Evolutionary conservation across 768 basidiomycete species (phyloP).

Genomic region (Psilocybe cyanescens): DNA sequence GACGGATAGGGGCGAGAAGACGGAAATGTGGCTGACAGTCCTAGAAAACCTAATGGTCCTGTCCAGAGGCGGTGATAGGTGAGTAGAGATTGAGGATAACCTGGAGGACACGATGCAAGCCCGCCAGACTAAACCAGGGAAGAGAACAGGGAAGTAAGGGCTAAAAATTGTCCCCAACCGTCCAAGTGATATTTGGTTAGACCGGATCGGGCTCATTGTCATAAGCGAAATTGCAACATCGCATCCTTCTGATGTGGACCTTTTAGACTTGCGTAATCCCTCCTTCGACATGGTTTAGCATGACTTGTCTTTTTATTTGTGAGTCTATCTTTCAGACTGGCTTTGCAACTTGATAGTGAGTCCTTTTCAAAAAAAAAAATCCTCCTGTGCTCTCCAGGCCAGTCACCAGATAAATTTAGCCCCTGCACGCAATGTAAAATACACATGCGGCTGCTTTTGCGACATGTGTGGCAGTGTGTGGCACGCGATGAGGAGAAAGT

Average conservation of each 20-base stretch:
- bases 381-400: no score
- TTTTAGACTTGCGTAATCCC: background rate
- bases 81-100: constrained; percentile 6
- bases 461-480: constrained; percentile 6
- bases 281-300: background rate
- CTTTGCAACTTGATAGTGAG: no score
- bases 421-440: background rate
- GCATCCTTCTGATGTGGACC: constrained; percentile 8
- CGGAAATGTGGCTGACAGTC: constrained; percentile 10
- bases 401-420: background rate
- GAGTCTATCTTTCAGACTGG: no score
- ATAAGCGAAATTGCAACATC: constrained; percentile 17
- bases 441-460: background rate
- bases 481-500: constrained; percentile 6
- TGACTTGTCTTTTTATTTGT: no score
- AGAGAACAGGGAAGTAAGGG: constrained; percentile 15
- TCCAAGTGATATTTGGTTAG: constrained; percentile 8
- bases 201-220: background rate
- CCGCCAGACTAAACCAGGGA: constrained; percentile 18
- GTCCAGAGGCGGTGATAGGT: constrained; percentile 9
- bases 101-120: constrained; percentile 17
- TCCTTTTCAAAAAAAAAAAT: no score
- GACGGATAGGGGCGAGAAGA: background rate
- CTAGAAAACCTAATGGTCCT: constrained; percentile 3
- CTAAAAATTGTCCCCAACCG: constrained; percentile 10